phyloP scores from a whole-genome alignment of 2,329 filamentous ascomycete species.

The Zymoseptoria crescenta region DNA sequence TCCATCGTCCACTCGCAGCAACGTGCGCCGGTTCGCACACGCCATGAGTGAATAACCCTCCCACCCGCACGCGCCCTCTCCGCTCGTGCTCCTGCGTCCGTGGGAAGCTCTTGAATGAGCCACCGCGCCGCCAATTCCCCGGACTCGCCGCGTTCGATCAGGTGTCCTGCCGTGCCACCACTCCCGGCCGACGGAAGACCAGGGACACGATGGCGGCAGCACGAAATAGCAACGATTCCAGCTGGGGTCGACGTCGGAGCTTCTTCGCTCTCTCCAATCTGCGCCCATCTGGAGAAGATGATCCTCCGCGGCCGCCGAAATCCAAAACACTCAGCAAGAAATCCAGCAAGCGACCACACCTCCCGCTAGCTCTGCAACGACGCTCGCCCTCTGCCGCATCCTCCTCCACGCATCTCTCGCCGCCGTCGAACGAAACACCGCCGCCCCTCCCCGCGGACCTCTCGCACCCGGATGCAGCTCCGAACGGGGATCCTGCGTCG shows the following conservation, averaged over 20 bases:
- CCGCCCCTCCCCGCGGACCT: slow-evolving; percentile 9
- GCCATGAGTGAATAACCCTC: not conserved
- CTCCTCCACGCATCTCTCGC: slow-evolving; percentile 33
- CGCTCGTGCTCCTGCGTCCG: not conserved
- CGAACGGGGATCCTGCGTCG: slow-evolving; percentile 9
- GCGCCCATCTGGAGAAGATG: slow-evolving; percentile 14
- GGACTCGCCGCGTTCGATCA: not conserved
- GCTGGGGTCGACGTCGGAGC: slow-evolving; percentile 25
- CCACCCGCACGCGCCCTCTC: not conserved
- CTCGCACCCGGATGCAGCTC: slow-evolving; percentile 19
- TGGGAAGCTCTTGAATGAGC: not conserved
- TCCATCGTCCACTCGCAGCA: not conserved
- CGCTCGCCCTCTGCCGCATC: not conserved
- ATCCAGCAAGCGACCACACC: slow-evolving; percentile 22
- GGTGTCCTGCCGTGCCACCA: not conserved
- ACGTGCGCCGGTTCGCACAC: not conserved
- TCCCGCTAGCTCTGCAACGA: slow-evolving; percentile 12
- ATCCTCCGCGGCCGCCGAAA: slow-evolving; percentile 3
- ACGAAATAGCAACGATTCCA: slow-evolving; percentile 24
- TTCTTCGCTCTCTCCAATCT: slow-evolving; percentile 28
- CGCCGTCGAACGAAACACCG: slow-evolving; percentile 15
- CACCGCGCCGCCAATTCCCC: not conserved
- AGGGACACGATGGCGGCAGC: slow-evolving; percentile 2
- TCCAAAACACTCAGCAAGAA: slow-evolving; percentile 16
- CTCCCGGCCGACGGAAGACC: not conserved